Percentiles rank a stretch among this genome's conserved stretches.
These are phyloP conservation scores for Amanita inopinata DNA, from an alignment of 768 basidiomycete species.

Conservation along the genomic window DNA sequence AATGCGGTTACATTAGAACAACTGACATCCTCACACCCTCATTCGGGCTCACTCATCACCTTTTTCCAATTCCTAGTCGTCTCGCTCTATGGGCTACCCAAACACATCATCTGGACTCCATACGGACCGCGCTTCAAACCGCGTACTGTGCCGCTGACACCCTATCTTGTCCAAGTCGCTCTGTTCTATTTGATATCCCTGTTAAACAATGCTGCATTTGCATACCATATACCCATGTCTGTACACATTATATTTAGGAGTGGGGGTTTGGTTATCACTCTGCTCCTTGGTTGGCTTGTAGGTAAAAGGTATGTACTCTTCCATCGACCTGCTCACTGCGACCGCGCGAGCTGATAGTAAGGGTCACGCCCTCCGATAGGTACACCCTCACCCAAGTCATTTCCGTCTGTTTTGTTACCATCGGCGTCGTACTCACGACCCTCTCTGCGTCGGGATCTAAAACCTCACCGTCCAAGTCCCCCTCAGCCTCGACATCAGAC, in stretches of 20 bases:
- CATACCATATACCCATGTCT: slow-evolving; percentile 77
- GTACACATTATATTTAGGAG: slow-evolving; percentile 94
- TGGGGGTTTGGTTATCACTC: slow-evolving; percentile 76
- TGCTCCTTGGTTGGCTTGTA: slow-evolving; percentile 68
- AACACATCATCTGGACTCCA: slow-evolving; percentile 42
- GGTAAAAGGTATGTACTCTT: slow-evolving; percentile 44
- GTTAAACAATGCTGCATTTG: slow-evolving; percentile 90
- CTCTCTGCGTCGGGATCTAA: slow-evolving; percentile 55
- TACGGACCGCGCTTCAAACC: slow-evolving; percentile 47
- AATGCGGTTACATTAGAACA: slow-evolving; percentile 76
- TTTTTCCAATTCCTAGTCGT: slow-evolving; percentile 79
- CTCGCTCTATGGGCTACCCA: slow-evolving; percentile 63
- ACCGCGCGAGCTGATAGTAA: slow-evolving; percentile 13
- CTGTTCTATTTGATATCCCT: slow-evolving; percentile 74
- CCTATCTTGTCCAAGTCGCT: slow-evolving; percentile 72
- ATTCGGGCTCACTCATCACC: slow-evolving; percentile 77
- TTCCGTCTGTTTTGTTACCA: slow-evolving; percentile 73
- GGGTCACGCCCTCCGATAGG: slow-evolving; percentile 30
- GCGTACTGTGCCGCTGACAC: slow-evolving; percentile 57
- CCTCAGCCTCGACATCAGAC: slow-evolving; percentile 10
- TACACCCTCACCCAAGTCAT: slow-evolving; percentile 56
- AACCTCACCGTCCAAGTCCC: slow-evolving; percentile 18
- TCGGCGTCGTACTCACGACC: slow-evolving; percentile 74
- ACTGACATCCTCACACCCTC: slow-evolving; percentile 56
- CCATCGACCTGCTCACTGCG: no score